Evolutionary conservation across 2,329 filamentous ascomycete genomes (phyloP).

Genomic region (Cladosporium colombiae): DNA sequence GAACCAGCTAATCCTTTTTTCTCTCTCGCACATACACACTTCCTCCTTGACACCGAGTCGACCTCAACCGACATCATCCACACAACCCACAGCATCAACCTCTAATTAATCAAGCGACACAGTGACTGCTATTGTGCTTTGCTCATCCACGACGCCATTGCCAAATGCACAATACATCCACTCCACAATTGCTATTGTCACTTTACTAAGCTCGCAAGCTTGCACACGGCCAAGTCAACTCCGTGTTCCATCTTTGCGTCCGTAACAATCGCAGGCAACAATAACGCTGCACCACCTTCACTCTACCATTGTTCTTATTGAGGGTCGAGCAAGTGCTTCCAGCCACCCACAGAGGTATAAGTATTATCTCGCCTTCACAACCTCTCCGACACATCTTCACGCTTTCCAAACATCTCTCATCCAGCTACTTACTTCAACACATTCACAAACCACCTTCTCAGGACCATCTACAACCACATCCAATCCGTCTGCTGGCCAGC

Average conservation of each 20-base stretch:
- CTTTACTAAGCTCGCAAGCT: neutral
- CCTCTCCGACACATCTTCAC: conserved; percentile 2
- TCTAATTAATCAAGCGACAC: neutral
- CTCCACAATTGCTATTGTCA: neutral
- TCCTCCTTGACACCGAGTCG: neutral
- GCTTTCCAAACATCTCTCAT: neutral
- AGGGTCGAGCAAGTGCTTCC: neutral
- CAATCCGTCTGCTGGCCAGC: neutral
- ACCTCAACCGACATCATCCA: neutral
- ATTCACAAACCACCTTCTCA: neutral
- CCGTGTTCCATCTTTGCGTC: conserved; percentile 10
- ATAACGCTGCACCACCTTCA: neutral
- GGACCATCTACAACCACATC: neutral
- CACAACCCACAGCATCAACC: neutral
- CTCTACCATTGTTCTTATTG: conserved; percentile 8
- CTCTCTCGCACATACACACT: neutral
- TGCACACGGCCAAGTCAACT: neutral
- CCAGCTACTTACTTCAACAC: neutral
- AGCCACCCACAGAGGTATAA: neutral
- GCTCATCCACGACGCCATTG: neutral
- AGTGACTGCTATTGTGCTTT: neutral
- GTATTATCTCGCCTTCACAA: neutral
- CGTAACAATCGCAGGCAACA: conserved; percentile 15
- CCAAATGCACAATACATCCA: neutral
- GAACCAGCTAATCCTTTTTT: neutral